Evolutionary conservation across 345 rosid genomes (phyloP).

Genomic region (Eucalyptus cladocalyx): DNA sequence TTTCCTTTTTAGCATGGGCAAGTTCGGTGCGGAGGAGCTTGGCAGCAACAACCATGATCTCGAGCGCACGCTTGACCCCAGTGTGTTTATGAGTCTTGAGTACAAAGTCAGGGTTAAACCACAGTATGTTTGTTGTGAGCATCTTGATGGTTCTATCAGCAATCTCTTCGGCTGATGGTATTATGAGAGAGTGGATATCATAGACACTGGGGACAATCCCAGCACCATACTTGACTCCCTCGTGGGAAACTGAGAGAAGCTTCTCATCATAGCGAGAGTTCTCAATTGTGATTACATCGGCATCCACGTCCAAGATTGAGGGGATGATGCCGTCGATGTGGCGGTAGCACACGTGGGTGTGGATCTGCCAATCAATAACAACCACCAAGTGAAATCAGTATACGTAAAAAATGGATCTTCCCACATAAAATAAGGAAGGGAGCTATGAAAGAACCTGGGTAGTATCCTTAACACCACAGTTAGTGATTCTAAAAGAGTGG

Average conservation of each 20-base stretch:
- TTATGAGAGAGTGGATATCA: constrained; percentile 92
- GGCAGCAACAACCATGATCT: constrained; percentile 83
- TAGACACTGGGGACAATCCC: constrained; percentile 94
- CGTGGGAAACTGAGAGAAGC: constrained; percentile 56
- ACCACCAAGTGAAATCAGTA: neutral
- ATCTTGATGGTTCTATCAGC: constrained; percentile 86
- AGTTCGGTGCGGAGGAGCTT: constrained; percentile 81
- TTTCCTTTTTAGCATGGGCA: constrained; percentile 48
- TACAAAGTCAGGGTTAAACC: constrained; percentile 98
- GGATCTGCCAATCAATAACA: constrained; percentile 26
- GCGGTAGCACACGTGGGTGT: constrained; percentile 60
- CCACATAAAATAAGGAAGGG: neutral
- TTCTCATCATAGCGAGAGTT: constrained; percentile 81
- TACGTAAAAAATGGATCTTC: rapidly evolving
- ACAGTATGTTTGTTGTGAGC: constrained; percentile 77
- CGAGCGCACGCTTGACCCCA: constrained; percentile 83
- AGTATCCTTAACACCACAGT: neutral
- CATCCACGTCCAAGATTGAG: constrained; percentile 50
- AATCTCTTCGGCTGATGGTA: constrained; percentile 81
- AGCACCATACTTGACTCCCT: constrained; percentile 90
- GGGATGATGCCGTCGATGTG: constrained; percentile 52
- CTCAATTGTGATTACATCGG: constrained; percentile 73
- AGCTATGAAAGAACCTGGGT: neutral
- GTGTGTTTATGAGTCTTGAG: constrained; percentile 78
- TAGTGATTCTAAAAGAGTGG: constrained; percentile 51